Percentiles rank a stretch among this genome's conserved stretches.
Conservation (phyloP, 805 yeast genomes). For the Candida pseudofarinosa region DNA sequence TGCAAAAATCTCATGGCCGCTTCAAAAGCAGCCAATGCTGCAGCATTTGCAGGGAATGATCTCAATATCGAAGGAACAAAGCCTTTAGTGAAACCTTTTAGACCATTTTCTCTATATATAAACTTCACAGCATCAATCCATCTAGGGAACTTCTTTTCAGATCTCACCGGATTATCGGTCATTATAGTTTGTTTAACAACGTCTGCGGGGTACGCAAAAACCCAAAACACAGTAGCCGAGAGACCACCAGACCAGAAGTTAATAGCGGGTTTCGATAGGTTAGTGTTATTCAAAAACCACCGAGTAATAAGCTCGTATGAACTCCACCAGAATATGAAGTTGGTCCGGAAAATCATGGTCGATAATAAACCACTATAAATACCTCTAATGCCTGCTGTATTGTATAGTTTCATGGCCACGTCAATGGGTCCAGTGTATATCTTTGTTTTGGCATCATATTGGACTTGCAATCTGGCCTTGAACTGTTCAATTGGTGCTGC, state of each 20-base stretch:
- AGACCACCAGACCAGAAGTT: slow-evolving; percentile 93
- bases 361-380: slow-evolving; percentile 78
- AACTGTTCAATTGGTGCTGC: slow-evolving; percentile 93
- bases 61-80: slow-evolving; percentile 75
- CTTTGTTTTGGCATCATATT: slow-evolving; percentile 71
- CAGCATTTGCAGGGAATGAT: slow-evolving; percentile 92
- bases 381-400: slow-evolving; percentile 64
- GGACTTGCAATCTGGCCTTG: slow-evolving; percentile 86
- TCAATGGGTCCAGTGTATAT: slow-evolving; percentile 76
- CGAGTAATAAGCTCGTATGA: slow-evolving; percentile 76
- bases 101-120: slow-evolving; percentile 61
- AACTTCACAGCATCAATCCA: slow-evolving; percentile 70
- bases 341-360: slow-evolving; percentile 83
- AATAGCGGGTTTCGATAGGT: slow-evolving; percentile 61
- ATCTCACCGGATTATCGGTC: slow-evolving; percentile 62
- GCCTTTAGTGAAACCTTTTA: slow-evolving; percentile 72
- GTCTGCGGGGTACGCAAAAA: slow-evolving; percentile 83
- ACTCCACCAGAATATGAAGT: slow-evolving; percentile 93
- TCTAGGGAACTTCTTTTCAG: slow-evolving; percentile 63
- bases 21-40: slow-evolving; percentile 87
- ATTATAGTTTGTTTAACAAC: slow-evolving; percentile 82
- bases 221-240: slow-evolving; percentile 85
- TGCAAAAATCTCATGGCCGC: slow-evolving; percentile 61
- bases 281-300: slow-evolving; percentile 62
- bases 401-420: slow-evolving; percentile 57